Base-by-base conservation (phyloP, 805 yeast genomes). In the Martiniozyma abietophila region DNA sequence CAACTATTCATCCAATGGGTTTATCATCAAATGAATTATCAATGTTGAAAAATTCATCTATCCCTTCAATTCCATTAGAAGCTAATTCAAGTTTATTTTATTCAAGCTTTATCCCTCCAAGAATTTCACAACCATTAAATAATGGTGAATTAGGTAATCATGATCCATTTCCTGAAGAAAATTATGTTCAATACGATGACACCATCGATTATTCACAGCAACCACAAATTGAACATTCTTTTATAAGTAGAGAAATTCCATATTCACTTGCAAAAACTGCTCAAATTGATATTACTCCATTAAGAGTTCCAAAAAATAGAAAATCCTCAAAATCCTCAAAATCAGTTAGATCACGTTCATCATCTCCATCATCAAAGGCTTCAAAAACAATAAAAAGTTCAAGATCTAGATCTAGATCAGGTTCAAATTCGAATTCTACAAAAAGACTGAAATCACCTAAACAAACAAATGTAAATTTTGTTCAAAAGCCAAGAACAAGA, bases 1-100 rank as follows among this genome's bases (percentile, higher is more conserved):
- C 38, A 8, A 32, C 46, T 3, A 38, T 45, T n/a, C 48, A 34
- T 15, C 49, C 48, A 15, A 33, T 40, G 32, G 39, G 42, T 30
- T 35, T 39, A 34, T 31, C 46, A 12, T 21, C 16, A 10, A 15
- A 8, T 12, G 46, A 42, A 35, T 26, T 32, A 18, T 16, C 25
- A 7, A 29, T 29, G 10, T 42, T 24, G 18, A 31, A 35, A 23
- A 35, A 42, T 25, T 17, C 38, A n/a, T n/a, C 24, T 4, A 11
- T 9, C 9, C 11, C 25, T 16, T 33, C 40, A n/a, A 27, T 42
- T 26, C 18, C 35, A 7, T 40, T 42, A 3, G 22, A 37, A 8
- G 29, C 20, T 11, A 39, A 35, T 18, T 27, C 38, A 18, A 37
- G 25, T 8, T 12, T 19, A 9, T 40, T 37, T 35, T 35, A 35